A percentile compares a stretch with the other conserved stretches of the same genome.
These are phyloP conservation scores for Amaranthus hypochondriacus DNA, from an alignment of 148 eudicot genomes.

Conservation along the genomic window DNA sequence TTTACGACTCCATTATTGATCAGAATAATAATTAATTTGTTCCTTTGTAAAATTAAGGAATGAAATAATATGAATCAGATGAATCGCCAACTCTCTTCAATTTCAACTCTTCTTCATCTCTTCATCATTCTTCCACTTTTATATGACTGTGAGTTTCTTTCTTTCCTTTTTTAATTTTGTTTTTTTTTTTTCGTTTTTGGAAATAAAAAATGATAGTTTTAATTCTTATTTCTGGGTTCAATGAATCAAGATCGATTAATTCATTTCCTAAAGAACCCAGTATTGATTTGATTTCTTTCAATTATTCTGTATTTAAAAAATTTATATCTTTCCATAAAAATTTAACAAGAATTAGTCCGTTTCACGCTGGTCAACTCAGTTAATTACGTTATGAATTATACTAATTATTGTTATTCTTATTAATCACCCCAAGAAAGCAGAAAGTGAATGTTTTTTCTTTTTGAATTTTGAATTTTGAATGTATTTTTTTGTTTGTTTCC, in stretches of 20 bases:
- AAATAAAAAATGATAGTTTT: not conserved
- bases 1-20: too few relatives aligned
- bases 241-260: constrained; percentile 1
- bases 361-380: constrained; percentile 13
- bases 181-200: constrained; percentile 3
- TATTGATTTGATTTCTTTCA: not conserved
- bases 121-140: constrained; percentile 14
- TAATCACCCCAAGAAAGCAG: constrained; percentile 4
- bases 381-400: constrained; percentile 7
- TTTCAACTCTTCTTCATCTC: constrained; percentile 10
- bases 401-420: not conserved
- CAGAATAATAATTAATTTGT: too few relatives aligned
- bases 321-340: not conserved
- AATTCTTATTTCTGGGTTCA: not conserved
- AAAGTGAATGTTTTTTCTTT: not conserved
- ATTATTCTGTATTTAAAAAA: not conserved
- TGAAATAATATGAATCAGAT: not conserved
- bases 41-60: not conserved
- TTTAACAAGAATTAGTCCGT: not conserved
- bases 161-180: too few relatives aligned
- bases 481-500: not conserved
- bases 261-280: not conserved
- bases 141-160: constrained; percentile 22
- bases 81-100: not conserved
- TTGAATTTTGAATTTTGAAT: not conserved